Percentiles rank a stretch among this genome's conserved stretches.
Evolutionary conservation across 805 yeast species (phyloP).

Genomic region (Yueomyces sinensis): DNA sequence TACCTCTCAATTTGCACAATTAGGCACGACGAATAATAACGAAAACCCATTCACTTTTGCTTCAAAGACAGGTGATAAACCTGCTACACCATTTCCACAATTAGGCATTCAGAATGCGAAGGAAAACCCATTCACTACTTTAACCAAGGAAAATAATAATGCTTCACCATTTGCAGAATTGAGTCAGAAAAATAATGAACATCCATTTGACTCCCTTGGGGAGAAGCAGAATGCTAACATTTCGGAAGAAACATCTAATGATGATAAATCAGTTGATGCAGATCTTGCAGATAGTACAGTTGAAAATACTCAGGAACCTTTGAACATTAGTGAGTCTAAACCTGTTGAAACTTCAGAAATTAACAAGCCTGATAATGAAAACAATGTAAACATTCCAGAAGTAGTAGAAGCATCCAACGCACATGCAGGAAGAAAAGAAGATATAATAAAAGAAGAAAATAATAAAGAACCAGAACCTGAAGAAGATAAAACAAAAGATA

Average conservation of each 20-base stretch:
- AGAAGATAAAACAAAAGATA: not conserved
- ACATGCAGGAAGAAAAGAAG: not conserved
- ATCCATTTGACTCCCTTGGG: not conserved
- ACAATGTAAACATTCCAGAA: not conserved
- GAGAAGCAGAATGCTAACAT: not conserved
- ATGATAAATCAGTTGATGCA: not conserved
- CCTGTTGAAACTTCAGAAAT: not conserved
- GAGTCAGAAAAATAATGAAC: not conserved
- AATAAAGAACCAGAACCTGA: not conserved
- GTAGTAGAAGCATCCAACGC: not conserved
- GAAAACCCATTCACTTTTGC: too few species aligned
- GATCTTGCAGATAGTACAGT: conserved; percentile 13
- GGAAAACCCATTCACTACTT: conserved; percentile 7
- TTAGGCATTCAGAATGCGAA: too few species aligned
- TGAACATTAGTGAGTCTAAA: not conserved
- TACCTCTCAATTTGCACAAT: too few species aligned
- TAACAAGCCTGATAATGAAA: not conserved
- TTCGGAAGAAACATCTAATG: too few species aligned
- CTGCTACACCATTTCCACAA: too few species aligned
- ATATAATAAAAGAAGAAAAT: not conserved
- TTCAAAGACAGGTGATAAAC: too few species aligned
- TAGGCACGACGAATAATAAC: too few species aligned
- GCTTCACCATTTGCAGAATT: conserved; percentile 1
- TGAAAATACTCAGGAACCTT: conserved; percentile 7
- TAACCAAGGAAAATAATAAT: not conserved